A percentile compares a stretch with the other conserved stretches of the same genome.
These are phyloP conservation scores for Fallopia convolvulus DNA, from an alignment of 148 eudicot genomes.

Conservation along the genomic window DNA sequence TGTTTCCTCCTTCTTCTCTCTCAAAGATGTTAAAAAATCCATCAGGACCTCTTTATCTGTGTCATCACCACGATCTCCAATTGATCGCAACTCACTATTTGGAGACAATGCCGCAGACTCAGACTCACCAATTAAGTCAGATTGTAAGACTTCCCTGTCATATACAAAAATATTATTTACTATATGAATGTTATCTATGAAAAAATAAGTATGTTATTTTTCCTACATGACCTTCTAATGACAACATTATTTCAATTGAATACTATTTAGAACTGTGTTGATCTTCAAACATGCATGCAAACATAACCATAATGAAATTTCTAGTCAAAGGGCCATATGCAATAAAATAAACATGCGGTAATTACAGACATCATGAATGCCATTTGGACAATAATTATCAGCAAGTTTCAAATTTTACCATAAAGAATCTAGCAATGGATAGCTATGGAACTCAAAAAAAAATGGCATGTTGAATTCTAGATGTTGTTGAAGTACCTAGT, in stretches of 20 bases:
- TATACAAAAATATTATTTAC: neutral
- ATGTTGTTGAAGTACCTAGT: slow-evolving; percentile 25
- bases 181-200: neutral
- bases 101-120: slow-evolving; percentile 25
- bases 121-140: slow-evolving; percentile 45
- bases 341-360: neutral
- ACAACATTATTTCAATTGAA: neutral
- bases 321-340: neutral
- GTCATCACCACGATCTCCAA: slow-evolving; percentile 28
- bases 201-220: neutral
- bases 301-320: neutral
- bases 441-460: neutral
- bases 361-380: neutral
- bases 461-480: neutral
- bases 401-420: neutral
- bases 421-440: neutral
- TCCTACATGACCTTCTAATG: neutral
- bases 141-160: slow-evolving; percentile 61
- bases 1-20: slow-evolving; percentile 49
- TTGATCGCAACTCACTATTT: slow-evolving; percentile 11
- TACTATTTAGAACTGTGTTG: neutral
- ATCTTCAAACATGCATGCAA: neutral
- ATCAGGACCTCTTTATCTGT: slow-evolving; percentile 56
- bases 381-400: neutral
- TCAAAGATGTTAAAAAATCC: slow-evolving; percentile 45